These are phyloP conservation scores for Ceratobasidium theobromae DNA, from an alignment of 1,284 basidiomycete genomes.

Conservation along the genomic window DNA sequence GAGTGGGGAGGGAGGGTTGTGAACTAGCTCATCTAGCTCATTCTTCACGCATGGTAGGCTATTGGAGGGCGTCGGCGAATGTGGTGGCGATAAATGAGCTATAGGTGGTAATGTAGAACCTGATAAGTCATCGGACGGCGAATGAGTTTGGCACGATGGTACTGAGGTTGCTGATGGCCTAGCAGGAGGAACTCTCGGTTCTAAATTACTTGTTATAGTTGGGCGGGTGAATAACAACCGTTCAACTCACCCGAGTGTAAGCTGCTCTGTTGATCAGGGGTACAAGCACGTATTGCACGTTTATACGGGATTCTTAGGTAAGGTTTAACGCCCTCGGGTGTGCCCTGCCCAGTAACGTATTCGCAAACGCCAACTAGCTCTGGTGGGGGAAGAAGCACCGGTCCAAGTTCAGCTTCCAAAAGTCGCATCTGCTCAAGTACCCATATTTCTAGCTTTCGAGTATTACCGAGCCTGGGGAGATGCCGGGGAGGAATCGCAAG, in stretches of 20 bases:
- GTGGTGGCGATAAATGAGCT: not conserved
- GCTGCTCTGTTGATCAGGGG: not conserved
- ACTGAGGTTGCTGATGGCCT: no score
- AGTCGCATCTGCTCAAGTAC: constrained; percentile 21
- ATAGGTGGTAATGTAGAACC: constrained; percentile 5
- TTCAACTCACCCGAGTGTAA: not conserved
- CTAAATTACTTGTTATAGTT: not conserved
- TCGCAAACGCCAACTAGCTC: constrained; percentile 19
- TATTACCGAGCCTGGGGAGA: not conserved
- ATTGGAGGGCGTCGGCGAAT: not conserved
- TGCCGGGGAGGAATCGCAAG: not conserved
- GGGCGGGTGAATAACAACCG: no score
- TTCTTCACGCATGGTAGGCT: not conserved
- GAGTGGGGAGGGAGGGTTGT: constrained; percentile 16
- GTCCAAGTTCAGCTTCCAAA: constrained; percentile 14
- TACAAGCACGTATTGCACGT: not conserved
- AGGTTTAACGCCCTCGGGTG: not conserved
- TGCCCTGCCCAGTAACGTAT: not conserved
- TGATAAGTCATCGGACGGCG: no score
- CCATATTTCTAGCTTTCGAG: constrained; percentile 15
- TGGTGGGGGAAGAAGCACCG: not conserved
- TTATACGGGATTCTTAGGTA: constrained; percentile 4
- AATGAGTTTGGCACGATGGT: no score
- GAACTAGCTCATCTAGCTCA: constrained; percentile 1
- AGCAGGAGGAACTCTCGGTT: no score